Percentiles rank a stretch among this genome's conserved stretches.
These are phyloP conservation scores for Trichoderma koningii DNA, from an alignment of 2,329 filamentous ascomycete species.

Conservation along the genomic window DNA sequence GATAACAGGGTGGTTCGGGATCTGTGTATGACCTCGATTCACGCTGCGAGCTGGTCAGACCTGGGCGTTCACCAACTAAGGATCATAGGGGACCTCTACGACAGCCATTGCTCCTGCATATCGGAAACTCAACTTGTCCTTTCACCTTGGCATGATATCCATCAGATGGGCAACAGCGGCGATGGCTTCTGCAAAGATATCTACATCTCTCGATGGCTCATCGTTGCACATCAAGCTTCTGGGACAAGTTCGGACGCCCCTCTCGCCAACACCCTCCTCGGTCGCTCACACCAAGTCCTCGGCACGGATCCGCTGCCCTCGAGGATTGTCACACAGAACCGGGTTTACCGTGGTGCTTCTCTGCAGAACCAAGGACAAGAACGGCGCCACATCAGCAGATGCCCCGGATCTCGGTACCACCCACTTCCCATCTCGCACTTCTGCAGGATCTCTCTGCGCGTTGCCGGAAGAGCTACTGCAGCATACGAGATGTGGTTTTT, in stretches of 20 bases:
- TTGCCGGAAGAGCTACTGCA: not conserved
- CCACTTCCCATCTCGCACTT: not conserved
- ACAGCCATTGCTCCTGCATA: not conserved
- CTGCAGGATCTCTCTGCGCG: conserved; percentile 21
- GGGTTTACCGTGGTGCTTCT: conserved; percentile 17
- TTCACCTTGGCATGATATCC: not conserved
- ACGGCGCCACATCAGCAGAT: not conserved
- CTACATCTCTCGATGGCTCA: too few relatives aligned
- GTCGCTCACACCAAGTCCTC: not conserved
- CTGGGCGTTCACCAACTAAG: not conserved
- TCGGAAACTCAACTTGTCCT: not conserved
- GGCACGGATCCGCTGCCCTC: conserved; percentile 17
- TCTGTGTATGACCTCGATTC: not conserved
- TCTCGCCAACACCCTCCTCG: not conserved
- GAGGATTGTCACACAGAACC: conserved; percentile 4
- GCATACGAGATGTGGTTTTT: not conserved
- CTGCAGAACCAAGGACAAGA: not conserved
- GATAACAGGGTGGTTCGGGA: not conserved
- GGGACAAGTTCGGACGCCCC: not conserved
- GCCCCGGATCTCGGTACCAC: conserved; percentile 22
- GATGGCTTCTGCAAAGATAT: not conserved
- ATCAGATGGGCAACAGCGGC: not conserved
- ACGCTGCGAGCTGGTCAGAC: not conserved
- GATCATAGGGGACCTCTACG: not conserved
- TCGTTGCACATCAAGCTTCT: not conserved